Conservation (phyloP, 2,329 filamentous ascomycete species). For the Bipolaris oryzae region DNA sequence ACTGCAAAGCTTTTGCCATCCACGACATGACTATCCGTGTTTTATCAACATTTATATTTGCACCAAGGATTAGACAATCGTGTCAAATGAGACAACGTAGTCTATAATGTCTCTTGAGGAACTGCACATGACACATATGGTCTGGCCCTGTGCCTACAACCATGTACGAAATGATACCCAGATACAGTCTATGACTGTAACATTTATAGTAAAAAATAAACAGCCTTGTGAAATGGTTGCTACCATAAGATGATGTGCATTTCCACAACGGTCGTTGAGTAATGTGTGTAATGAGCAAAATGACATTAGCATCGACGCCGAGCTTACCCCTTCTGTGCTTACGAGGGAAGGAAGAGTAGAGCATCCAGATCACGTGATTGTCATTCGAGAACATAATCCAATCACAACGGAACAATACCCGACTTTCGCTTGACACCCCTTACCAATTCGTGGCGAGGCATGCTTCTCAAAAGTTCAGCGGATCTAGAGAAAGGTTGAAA, state of each 20-base stretch:
- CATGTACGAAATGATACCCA: conserved; percentile 8
- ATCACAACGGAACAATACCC: too few relatives aligned
- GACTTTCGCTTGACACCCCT: too few relatives aligned
- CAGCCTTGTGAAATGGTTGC: background rate
- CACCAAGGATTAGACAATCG: background rate
- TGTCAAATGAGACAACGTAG: background rate
- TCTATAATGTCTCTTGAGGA: background rate
- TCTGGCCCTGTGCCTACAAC: background rate
- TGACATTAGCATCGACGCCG: background rate
- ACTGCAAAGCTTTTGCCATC: background rate
- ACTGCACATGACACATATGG: background rate
- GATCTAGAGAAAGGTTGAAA: too few relatives aligned
- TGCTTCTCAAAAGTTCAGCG: too few relatives aligned
- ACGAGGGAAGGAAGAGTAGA: too few relatives aligned
- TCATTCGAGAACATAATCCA: too few relatives aligned
- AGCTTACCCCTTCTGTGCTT: background rate
- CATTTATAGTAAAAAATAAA: conserved; percentile 16
- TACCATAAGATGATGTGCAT: background rate
- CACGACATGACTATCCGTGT: background rate
- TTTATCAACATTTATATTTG: background rate
- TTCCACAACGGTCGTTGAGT: background rate
- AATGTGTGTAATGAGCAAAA: background rate
- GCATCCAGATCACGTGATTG: too few relatives aligned
- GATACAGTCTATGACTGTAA: background rate
- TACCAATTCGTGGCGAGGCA: too few relatives aligned